Conservation (phyloP, 116 monocot species). For the Thalassia testudinum region DNA sequence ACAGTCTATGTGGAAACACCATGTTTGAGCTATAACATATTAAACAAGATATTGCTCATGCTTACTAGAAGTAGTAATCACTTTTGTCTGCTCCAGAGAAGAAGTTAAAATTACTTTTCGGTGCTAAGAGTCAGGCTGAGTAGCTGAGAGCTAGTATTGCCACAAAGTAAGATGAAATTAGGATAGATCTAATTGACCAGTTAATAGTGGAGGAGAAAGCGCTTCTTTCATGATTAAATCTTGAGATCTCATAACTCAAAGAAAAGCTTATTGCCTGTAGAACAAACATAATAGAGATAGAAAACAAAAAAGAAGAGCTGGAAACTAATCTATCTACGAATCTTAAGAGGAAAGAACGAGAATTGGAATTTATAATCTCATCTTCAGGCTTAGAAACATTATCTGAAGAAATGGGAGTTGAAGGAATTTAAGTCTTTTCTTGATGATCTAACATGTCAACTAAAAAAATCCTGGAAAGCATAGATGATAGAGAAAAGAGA, state of each 20-base stretch:
- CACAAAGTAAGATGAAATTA: conserved; percentile 93
- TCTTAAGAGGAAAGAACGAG: conserved; percentile 76
- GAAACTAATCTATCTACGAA: conserved; percentile 91
- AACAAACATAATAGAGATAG: conserved; percentile 81
- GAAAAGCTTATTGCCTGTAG: conserved; percentile 76
- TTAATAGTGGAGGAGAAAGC: conserved; percentile 54
- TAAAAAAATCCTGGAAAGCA: conserved; percentile 76
- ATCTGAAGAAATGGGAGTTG: conserved; percentile 46
- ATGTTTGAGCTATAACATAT: conserved; percentile 76
- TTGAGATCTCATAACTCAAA: conserved; percentile 91
- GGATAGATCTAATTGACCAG: conserved; percentile 94
- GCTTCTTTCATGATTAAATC: conserved; percentile 80
- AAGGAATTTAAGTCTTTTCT: conserved; percentile 39
- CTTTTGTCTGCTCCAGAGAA: conserved; percentile 61
- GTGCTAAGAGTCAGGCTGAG: conserved; percentile 66
- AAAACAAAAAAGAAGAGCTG: conserved; percentile 91
- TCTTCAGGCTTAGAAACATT: conserved; percentile 53
- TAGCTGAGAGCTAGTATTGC: conserved; percentile 87
- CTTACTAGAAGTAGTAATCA: conserved; percentile 61
- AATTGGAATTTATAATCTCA: conserved; percentile 56
- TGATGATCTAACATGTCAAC: conserved; percentile 51
- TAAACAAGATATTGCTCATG: conserved; percentile 66
- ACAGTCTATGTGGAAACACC: conserved; percentile 54
- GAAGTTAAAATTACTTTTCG: conserved; percentile 76
- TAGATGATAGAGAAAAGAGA: too few relatives aligned